Conservation (phyloP, 768 basidiomycete species). For the Tulasnella sp. region DNA sequence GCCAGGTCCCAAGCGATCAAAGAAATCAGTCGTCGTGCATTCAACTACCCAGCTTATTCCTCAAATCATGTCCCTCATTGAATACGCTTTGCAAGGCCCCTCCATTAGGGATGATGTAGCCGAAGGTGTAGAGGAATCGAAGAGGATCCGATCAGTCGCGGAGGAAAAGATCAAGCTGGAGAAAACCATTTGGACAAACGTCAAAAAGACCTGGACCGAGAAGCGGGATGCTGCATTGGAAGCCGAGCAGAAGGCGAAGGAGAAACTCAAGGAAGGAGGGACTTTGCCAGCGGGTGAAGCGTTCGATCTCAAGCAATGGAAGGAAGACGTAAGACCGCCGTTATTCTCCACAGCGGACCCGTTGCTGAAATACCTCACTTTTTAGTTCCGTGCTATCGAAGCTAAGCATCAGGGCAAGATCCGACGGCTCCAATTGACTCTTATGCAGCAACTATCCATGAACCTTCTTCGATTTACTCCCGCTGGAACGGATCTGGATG, state of each 20-base stretch:
- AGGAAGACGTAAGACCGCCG: constrained; percentile 18
- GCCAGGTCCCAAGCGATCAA: constrained; percentile 15
- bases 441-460: constrained; percentile 41
- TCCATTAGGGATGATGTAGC: constrained; percentile 55
- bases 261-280: background rate
- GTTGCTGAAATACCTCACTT: background rate
- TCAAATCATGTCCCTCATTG: constrained; percentile 51
- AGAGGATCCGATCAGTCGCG: constrained; percentile 44
- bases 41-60: constrained; percentile 59
- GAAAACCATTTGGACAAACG: constrained; percentile 46
- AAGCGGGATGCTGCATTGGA: constrained; percentile 30
- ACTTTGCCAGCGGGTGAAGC: background rate
- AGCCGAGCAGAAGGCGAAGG: constrained; percentile 20
- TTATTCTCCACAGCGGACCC: background rate
- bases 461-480: constrained; percentile 48
- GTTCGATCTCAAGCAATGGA: constrained; percentile 21
- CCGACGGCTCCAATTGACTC: constrained; percentile 40
- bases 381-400: constrained; percentile 22
- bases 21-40: constrained; percentile 31
- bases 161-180: constrained; percentile 49
- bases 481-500: constrained; percentile 62
- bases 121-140: constrained; percentile 46
- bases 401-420: constrained; percentile 45
- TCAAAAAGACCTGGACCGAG: constrained; percentile 32
- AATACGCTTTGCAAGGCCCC: constrained; percentile 41